Evolutionary conservation across 768 basidiomycete species (phyloP), one percentile per base, ranked within the genome.

Genomic region (Rickenella mellea): DNA sequence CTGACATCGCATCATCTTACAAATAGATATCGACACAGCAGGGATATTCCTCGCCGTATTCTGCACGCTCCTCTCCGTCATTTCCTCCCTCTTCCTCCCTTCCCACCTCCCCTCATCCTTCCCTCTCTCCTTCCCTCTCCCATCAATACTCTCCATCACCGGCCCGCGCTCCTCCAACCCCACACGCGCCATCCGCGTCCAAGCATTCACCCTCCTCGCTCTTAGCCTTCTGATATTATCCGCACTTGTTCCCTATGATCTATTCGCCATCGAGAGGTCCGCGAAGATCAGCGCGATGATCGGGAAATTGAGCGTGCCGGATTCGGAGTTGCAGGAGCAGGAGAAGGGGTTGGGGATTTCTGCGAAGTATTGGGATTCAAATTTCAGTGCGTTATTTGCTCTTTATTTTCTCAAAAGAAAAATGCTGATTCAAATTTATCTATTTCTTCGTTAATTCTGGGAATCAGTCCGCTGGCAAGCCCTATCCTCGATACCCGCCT

Each of bases 221-320:
- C n/a, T n/a, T n/a, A n/a, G n/a, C n/a, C n/a, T n/a, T n/a, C 73
- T 69, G 69, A 58, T 79, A 28, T 61, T 80, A 39, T 70, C 64
- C 22, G 60, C 67, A 27, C 61, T 73, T 44, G 65, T 72, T n/a
- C 61, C 68, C 7, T 71, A 69, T 44, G 67, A 69, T 26, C 51
- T 64, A 46, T 67, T 67, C 58, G 67, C 69, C 47, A 66, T 67
- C 15, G 73, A 55, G 43, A 64, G 63, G 29, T 53, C 55, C n/a
- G 71, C 67, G n/a, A 55, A 62, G 41, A 62, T 78, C 42, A 50
- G 57, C 10, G 74, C 73, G 4, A 61, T 57, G 38, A 46, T 78
- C 45, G 61, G 56, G 4, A 57, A 56, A 11, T 32, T 60, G 1
- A 50, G 54, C 31, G 44, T 80, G 8, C 64, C 71, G 8, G 52